Evolutionary conservation across 768 basidiomycete genomes (phyloP), one percentile per base, ranked within the genome.

Genomic region (Russula dissimulans): DNA sequence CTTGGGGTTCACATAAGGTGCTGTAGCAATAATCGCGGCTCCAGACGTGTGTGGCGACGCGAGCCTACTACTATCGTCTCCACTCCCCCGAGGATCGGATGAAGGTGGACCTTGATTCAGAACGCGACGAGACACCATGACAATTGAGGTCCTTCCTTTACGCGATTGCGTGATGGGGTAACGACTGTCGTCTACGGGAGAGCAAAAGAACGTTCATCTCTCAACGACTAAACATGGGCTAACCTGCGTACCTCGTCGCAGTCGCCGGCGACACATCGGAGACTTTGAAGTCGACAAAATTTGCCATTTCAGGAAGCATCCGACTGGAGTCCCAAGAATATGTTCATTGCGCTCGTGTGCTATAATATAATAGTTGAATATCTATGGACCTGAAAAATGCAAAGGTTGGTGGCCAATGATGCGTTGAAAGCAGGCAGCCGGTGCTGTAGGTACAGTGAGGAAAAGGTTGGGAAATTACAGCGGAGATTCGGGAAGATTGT

Each of bases 401-500:
- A 39, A 26, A 53, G 41, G 29, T 61, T 45, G 50, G 44, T 43
- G 31, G 45, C 32, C 39, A 52, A 48, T 62, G 41, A 57, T 52
- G 61, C 17, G 45, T 54, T 47, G 61, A 45, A 57, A 42, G 18
- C 32, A 47, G n/a, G 50, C 18, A 34, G 22, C 22, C 22, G 22
- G 45, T 54, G 46, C 45, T 18, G 39, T 57, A 53, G 56, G 51
- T 57, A 57, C 38, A 57, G 15, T 46, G 32, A 38, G 31, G 15
- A 31, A 26, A 1, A 26, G n/a, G 56, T n/a, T n/a, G 44, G 47
- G 22, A 43, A 29, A 29, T 56, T 44, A 59, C 10, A 42, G 14
- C 44, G 61, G 32, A 4, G 49, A 38, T 22, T 52, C 46, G 31
- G 81, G 80, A 55, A 84, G 72, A 59, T 72, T 69, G 68, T 91